These are phyloP conservation scores for Coemansia sp. DNA, from an alignment of 192 early-diverging fungal species.

Conservation along the genomic window DNA sequence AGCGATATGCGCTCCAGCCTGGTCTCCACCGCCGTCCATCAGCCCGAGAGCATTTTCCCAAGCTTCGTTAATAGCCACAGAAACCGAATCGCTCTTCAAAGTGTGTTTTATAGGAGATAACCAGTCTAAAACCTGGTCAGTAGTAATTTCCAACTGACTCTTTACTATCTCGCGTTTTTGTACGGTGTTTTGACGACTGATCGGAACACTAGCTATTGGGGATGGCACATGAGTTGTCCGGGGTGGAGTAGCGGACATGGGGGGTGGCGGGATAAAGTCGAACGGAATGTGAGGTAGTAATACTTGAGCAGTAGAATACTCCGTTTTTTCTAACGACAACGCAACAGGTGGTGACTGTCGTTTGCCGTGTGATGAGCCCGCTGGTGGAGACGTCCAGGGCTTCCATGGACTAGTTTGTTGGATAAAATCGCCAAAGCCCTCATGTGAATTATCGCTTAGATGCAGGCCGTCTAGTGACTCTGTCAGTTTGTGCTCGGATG, in stretches of 20 bases:
- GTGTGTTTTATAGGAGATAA: neutral
- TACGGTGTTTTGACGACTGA: neutral
- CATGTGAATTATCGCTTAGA: neutral
- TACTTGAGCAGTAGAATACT: neutral
- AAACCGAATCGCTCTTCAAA: neutral
- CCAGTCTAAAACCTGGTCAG: slow-evolving; percentile 37
- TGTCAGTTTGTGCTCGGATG: neutral
- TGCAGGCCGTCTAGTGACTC: neutral
- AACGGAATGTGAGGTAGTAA: neutral
- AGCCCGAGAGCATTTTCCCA: slow-evolving; percentile 40
- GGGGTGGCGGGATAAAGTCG: neutral
- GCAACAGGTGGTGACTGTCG: neutral
- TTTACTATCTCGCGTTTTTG: neutral
- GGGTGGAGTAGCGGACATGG: neutral
- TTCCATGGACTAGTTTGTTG: neutral
- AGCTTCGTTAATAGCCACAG: slow-evolving; percentile 7
- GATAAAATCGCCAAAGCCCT: slow-evolving; percentile 43
- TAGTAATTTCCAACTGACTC: slow-evolving; percentile 4
- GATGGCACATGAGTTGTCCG: neutral
- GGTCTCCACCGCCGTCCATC: slow-evolving; percentile 27
- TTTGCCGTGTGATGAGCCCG: neutral
- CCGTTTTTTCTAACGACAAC: neutral
- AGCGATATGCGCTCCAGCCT: slow-evolving; percentile 22
- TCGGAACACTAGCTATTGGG: neutral
- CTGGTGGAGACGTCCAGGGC: neutral